Evolutionary conservation across 2,329 filamentous ascomycete genomes (phyloP), one percentile per base, ranked within the genome.

Genomic region (Basipetospora chlamydospora): DNA sequence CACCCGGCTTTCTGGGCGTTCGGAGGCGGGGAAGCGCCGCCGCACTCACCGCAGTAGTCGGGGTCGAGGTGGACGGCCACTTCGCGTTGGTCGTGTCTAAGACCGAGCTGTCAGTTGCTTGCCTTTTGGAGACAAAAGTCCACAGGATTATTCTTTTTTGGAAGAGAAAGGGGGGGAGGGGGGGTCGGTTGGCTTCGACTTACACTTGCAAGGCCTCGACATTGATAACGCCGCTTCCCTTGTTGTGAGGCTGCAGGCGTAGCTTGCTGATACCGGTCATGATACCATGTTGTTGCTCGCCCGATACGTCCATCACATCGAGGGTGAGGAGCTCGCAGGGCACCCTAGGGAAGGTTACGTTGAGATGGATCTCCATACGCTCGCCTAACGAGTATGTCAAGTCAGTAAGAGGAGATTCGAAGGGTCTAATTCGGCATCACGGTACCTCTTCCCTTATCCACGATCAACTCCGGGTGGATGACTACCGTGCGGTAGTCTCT

Each of bases 311-410:
- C 90, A 98, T 98, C 39, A 98, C 88, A 56, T 98, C 90, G 49
- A 98, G 77, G 10, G 90, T 95, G 46, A 96, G 67, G 35, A 98
- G 75, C 59, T 96, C 88, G 63, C 90, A 98, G 8, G 90, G 90
- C 47, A 98, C 73, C 43, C 78, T 77, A 8, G 90, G 90, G 56
- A 98, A 98, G 32, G 85, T 90, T 41, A 98, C 78, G 64, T 98
- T 98, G 59, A 98, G 73, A 57, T 94, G 86, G 46, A 98, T 98
- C 57, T 96, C 90, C 88, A 98, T 96, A 59, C 88, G 85, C 67
- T 98, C 87, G 57, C 85, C 82, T 85, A 47, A 53, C n/a, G 23
- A 5, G 28, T 28, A 37, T 33, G 26, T 23, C 25, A 23, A 31
- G 43, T 52, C 49, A 49, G 53, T 12, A n/a, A n/a, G n/a, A n/a